Percentiles rank a stretch among this genome's conserved stretches.
Evolutionary conservation across 1,139 yeast species (phyloP).

Genomic region (Oligophagozyma castellii): DNA sequence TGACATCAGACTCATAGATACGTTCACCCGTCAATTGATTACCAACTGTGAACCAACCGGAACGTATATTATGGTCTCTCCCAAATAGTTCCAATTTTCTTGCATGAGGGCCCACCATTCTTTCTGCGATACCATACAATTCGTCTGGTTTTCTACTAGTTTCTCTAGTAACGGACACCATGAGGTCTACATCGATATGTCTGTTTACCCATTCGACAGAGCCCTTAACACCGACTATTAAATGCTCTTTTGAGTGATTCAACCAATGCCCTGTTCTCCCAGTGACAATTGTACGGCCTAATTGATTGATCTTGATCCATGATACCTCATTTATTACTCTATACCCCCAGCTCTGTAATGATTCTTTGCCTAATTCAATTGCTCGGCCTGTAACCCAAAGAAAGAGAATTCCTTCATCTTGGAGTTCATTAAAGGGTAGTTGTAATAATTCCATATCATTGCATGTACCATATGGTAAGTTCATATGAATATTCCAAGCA

Average conservation of each 20-base stretch:
- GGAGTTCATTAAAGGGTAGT: constrained; percentile 54
- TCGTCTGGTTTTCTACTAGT: constrained; percentile 90
- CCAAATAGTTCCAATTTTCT: constrained; percentile 84
- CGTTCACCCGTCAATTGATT: constrained; percentile 37
- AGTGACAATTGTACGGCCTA: constrained; percentile 78
- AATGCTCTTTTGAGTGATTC: constrained; percentile 87
- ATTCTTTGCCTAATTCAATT: constrained; percentile 71
- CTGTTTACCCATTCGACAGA: constrained; percentile 58
- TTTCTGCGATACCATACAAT: constrained; percentile 66
- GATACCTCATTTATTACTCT: constrained; percentile 61
- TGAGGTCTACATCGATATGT: constrained; percentile 56
- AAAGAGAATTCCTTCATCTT: constrained; percentile 69
- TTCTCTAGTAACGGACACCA: constrained; percentile 76
- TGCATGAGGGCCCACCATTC: constrained; percentile 63
- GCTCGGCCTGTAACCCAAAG: constrained; percentile 95
- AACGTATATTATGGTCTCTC: constrained; percentile 67
- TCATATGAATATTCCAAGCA: constrained; percentile 82
- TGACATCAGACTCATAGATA: constrained; percentile 46
- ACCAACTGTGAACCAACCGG: constrained; percentile 89
- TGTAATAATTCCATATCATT: constrained; percentile 57
- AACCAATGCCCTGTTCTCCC: constrained; percentile 97
- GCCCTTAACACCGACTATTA: constrained; percentile 76
- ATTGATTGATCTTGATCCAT: constrained; percentile 85
- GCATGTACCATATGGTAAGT: constrained; percentile 64
- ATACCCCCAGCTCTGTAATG: constrained; percentile 75